Percentiles rank a stretch among this genome's conserved stretches.
Conservation (phyloP, 1,139 yeast genomes). For the Saccharomycopsis hybrid region DNA sequence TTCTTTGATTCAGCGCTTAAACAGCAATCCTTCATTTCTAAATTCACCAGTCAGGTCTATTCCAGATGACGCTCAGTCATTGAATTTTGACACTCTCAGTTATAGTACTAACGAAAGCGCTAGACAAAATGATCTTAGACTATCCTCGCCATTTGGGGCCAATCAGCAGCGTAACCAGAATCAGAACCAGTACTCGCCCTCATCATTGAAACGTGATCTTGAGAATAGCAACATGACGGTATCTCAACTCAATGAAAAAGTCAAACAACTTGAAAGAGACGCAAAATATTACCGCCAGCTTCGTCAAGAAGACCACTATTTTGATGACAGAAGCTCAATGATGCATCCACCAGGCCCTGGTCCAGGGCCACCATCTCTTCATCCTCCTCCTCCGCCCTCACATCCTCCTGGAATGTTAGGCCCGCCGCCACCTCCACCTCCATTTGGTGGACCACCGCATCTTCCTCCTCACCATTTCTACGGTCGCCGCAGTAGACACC, state of each 20-base stretch:
- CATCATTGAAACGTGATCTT: too few species aligned
- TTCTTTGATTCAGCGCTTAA: neutral
- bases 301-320: neutral
- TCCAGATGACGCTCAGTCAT: too few species aligned
- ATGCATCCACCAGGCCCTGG: too few species aligned
- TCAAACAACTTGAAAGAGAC: neutral
- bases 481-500: slow-evolving; percentile 15
- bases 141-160: too few species aligned
- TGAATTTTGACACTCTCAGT: neutral
- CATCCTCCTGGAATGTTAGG: neutral
- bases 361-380: neutral
- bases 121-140: neutral
- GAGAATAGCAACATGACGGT: neutral
- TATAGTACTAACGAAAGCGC: slow-evolving; percentile 3
- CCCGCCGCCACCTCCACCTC: slow-evolving; percentile 17
- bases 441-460: slow-evolving; percentile 9
- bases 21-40: neutral
- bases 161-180: too few species aligned
- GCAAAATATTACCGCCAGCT: neutral
- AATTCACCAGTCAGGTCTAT: neutral
- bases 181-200: too few species aligned
- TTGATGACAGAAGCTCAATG: neutral
- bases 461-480: slow-evolving; percentile 20
- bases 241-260: neutral
- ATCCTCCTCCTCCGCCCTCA: neutral